Conservation (phyloP, 1,284 basidiomycete species). For the Pascua sp. region DNA sequence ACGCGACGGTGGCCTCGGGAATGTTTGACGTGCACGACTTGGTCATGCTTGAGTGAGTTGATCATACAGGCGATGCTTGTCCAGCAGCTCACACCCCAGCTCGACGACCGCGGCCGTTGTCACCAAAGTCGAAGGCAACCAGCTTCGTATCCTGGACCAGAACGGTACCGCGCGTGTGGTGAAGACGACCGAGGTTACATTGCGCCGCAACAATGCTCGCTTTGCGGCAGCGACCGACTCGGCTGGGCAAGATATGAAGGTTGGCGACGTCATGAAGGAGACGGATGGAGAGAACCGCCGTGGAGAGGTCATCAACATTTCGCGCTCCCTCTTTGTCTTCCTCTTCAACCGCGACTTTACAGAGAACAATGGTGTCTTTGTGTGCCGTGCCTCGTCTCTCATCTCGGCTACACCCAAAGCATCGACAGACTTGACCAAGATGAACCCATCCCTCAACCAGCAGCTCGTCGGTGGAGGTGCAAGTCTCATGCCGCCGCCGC, state of each 20-base stretch:
- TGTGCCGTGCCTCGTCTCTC: constrained; percentile 67
- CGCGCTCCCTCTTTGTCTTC: constrained; percentile 92
- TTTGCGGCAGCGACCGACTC: constrained; percentile 85
- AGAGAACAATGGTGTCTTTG: constrained; percentile 93
- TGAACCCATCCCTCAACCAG: constrained; percentile 74
- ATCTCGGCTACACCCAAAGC: constrained; percentile 77
- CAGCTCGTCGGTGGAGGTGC: constrained; percentile 51
- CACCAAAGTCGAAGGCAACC: constrained; percentile 92
- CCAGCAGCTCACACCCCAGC: constrained; percentile 3
- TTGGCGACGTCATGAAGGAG: constrained; percentile 93
- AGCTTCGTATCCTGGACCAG: constrained; percentile 94
- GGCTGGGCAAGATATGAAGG: constrained; percentile 66
- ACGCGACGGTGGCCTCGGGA: constrained; percentile 60
- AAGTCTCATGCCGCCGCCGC: constrained; percentile 54
- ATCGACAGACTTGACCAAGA: constrained; percentile 80
- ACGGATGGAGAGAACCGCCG: constrained; percentile 84
- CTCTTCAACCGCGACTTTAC: constrained; percentile 84
- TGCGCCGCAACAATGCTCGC: constrained; percentile 72
- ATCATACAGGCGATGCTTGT: no score
- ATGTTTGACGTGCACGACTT: constrained; percentile 95
- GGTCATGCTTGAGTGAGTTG: constrained; percentile 72
- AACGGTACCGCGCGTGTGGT: constrained; percentile 83
- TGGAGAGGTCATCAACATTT: constrained; percentile 89
- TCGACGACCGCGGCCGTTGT: constrained; percentile 93
- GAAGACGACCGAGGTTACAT: constrained; percentile 91